These are phyloP conservation scores for Coemansia sp. DNA, from an alignment of 192 early-diverging fungal genomes.

Conservation along the genomic window DNA sequence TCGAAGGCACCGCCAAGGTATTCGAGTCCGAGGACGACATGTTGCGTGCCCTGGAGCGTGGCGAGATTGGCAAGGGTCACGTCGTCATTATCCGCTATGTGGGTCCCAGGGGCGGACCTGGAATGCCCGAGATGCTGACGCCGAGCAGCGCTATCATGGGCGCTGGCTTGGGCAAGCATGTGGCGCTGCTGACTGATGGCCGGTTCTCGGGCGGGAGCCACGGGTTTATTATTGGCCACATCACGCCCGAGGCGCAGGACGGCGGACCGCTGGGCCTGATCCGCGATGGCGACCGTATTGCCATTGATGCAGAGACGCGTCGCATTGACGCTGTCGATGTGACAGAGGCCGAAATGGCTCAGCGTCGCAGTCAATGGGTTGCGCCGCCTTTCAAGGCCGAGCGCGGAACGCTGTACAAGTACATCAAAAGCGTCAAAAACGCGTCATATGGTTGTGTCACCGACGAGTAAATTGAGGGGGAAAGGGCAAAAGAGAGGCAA, in stretches of 20 bases:
- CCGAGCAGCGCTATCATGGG: constrained; percentile 99
- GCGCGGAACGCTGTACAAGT: constrained; percentile 88
- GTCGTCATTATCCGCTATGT: constrained; percentile 95
- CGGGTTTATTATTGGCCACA: constrained; percentile 99
- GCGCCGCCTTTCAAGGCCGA: constrained; percentile 88
- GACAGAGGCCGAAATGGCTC: constrained; percentile 70
- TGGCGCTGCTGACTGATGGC: constrained; percentile 96
- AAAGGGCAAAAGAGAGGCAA: too few species aligned
- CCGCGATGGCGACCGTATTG: constrained; percentile 82
- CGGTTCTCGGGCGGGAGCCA: constrained; percentile 98
- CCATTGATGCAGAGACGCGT: constrained; percentile 81
- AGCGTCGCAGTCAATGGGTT: constrained; percentile 68
- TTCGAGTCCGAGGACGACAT: constrained; percentile 93
- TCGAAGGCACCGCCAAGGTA: constrained; percentile 84
- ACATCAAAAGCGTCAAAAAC: constrained; percentile 80
- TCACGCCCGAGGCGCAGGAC: constrained; percentile 95
- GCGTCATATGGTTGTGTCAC: constrained; percentile 84
- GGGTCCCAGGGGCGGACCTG: constrained; percentile 97
- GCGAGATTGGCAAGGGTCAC: constrained; percentile 88
- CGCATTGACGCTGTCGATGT: constrained; percentile 73
- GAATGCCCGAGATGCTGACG: constrained; percentile 99
- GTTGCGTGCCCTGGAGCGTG: constrained; percentile 81
- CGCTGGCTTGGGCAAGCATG: constrained; percentile 95
- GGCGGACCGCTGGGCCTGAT: constrained; percentile 96
- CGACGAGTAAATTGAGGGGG: constrained; percentile 60